phyloP scores from a whole-genome alignment of 192 early-diverging fungal species.

The Backusella liffmaniae region DNA sequence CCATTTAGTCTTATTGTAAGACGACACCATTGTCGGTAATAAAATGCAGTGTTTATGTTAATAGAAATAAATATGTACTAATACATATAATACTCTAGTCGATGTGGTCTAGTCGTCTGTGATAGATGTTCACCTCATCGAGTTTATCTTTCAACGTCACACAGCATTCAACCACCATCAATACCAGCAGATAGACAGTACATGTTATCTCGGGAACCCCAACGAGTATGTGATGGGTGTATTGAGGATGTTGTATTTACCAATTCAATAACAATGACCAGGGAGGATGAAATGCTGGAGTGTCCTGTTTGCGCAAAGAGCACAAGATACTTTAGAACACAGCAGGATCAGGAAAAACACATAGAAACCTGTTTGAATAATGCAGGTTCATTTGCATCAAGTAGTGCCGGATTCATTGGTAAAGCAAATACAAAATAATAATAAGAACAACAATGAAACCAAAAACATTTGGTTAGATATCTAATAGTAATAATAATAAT shows the following conservation, averaged over 20 bases:
- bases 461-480: not conserved
- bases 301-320: constrained; percentile 66
- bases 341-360: constrained; percentile 59
- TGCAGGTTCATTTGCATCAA: constrained; percentile 13
- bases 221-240: constrained; percentile 27
- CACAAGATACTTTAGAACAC: constrained; percentile 43
- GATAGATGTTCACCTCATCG: constrained; percentile 27
- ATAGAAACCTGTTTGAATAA: constrained; percentile 57
- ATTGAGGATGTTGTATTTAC: constrained; percentile 7
- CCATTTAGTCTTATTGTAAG: constrained; percentile 21
- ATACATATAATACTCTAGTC: not conserved
- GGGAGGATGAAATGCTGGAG: constrained; percentile 54
- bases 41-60: not conserved
- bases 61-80: not conserved
- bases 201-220: constrained; percentile 8
- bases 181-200: constrained; percentile 1
- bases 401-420: constrained; percentile 28
- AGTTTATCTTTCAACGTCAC: constrained; percentile 12
- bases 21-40: constrained; percentile 24
- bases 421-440: constrained; percentile 12
- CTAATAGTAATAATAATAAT: not conserved
- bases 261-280: not conserved
- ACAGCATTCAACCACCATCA: constrained; percentile 2
- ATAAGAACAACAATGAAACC: not conserved
- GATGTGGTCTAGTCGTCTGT: constrained; percentile 27